Base-by-base conservation (phyloP, 305 asterid genomes). In the Lippia alba region DNA sequence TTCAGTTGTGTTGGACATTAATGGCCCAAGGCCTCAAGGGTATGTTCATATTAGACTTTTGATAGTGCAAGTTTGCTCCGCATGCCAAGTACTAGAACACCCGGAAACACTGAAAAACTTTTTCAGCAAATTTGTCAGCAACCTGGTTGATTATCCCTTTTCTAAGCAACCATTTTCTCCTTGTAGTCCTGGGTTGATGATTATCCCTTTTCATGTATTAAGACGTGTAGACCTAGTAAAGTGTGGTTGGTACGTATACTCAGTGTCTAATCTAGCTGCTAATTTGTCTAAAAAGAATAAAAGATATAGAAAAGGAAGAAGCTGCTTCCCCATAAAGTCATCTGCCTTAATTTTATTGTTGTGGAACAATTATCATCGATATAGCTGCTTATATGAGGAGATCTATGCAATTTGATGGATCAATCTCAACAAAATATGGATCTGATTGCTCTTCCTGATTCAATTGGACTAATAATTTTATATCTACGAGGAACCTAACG, bases 1-100 rank as follows among this genome's bases (percentile, higher is more conserved):
- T 12, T 24, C 40, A 46, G 7, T 32, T 46, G 32, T 50, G 32
- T 12, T 33, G 16, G 44, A 7, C 69, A 20, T 51, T 61, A 18
- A 40, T 61, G 18, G 48, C 30, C 30, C 30, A 24, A 24, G 30
- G 30, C 44, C 50, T 61, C 8, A 51, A 41, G 19, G 56, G 59
- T 11, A 36, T 9, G 12, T 16, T 12, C 3, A 12, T 2, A 5
- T 19, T 50, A 45, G 54, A 45, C 51, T 18, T 46, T 58, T 46
- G 19, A 16, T 17, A 24, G 33, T 30, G 46, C 10, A 19, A 46
- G 20, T 57, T 32, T 48, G 50, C 24, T 3, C 56, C 2, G 56
- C 64, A 33, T 46, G 9, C 66, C 57, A 15, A 44, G 8, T 19
- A n/a, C 50, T 67, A 6, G 19, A 40, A 60, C 56, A 15, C n/a